A percentile compares a stretch with the other conserved stretches of the same genome.
Evolutionary conservation across 2,329 filamentous ascomycete genomes (phyloP).

Genomic region (Paramyrothecium sp.): DNA sequence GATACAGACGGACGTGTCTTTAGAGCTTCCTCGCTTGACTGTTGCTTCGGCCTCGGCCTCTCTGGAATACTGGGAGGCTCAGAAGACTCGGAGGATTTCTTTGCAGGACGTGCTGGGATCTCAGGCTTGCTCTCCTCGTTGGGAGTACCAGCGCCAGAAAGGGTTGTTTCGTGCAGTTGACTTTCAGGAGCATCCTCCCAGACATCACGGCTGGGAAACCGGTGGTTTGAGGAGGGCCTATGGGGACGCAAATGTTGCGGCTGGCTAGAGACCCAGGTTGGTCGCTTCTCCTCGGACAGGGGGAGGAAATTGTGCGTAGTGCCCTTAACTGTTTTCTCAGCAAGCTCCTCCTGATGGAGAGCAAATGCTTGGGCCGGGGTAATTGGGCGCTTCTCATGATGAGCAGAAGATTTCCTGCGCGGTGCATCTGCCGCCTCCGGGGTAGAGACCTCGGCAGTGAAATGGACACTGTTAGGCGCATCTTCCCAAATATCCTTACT

Average conservation of each 20-base stretch:
- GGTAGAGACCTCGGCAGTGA: conserved; percentile 78
- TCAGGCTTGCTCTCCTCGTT: conserved; percentile 25
- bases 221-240: conserved; percentile 47
- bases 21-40: conserved; percentile 31
- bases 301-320: conserved; percentile 25
- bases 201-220: conserved; percentile 88
- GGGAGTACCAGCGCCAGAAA: conserved; percentile 37
- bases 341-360: conserved; percentile 63
- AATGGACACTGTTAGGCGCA: conserved; percentile 79
- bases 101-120: conserved; percentile 28
- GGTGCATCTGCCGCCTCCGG: conserved; percentile 53
- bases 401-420: conserved; percentile 27
- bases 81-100: conserved; percentile 33
- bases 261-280: not conserved
- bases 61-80: conserved; percentile 48
- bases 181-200: conserved; percentile 95
- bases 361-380: conserved; percentile 66
- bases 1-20: conserved; percentile 43
- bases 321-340: conserved; percentile 48
- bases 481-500: conserved; percentile 98
- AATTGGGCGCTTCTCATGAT: conserved; percentile 38
- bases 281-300: conserved; percentile 27
- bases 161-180: conserved; percentile 73
- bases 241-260: not conserved
- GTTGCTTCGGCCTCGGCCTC: conserved; percentile 52